phyloP scores from a whole-genome alignment of 176 grass and related monocot genomes.

The Eleusine indica region DNA sequence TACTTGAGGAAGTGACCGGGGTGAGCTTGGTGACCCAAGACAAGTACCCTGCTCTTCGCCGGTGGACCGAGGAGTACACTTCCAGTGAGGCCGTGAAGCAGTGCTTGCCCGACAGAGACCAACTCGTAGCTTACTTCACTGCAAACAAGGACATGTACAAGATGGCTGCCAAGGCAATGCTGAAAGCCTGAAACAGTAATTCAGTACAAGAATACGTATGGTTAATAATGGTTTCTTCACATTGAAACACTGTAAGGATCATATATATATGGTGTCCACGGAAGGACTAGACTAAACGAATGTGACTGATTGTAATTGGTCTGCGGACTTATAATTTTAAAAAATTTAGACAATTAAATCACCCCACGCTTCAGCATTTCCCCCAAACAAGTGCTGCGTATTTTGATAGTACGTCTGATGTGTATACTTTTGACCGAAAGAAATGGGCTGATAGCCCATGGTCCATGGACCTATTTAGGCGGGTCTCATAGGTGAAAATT shows the following conservation, averaged over 20 bases:
- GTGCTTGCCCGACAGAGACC: slow-evolving; percentile 40
- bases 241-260: not conserved
- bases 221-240: not conserved
- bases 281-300: not conserved
- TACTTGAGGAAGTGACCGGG: slow-evolving; percentile 46
- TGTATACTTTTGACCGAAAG: no score
- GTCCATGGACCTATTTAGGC: no score
- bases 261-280: not conserved
- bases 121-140: slow-evolving; percentile 30
- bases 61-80: slow-evolving; percentile 46
- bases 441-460: no score
- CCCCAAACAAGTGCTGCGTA: no score
- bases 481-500: no score
- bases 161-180: not conserved
- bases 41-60: slow-evolving; percentile 38
- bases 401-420: no score
- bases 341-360: no score
- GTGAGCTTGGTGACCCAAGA: slow-evolving; percentile 38
- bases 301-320: not conserved
- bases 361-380: no score
- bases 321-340: no score
- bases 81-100: slow-evolving; percentile 3
- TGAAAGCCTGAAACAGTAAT: not conserved
- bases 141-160: slow-evolving; percentile 18
- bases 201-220: not conserved